Evolutionary conservation across 73 alveolate genomes (phyloP).

Genomic region (Tetrahymena borealis): DNA sequence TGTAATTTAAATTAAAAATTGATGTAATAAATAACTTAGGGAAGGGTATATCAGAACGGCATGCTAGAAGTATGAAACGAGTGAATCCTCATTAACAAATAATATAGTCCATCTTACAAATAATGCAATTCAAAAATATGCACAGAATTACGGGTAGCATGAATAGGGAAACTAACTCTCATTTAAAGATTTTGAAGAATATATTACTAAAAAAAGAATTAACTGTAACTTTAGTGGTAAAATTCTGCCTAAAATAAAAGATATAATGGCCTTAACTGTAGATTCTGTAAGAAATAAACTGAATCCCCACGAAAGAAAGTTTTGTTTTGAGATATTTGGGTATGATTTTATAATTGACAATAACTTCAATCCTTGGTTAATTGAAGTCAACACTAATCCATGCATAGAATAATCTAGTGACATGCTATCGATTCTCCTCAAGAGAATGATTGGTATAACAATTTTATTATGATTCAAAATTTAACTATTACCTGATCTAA

Average conservation of each 20-base stretch:
- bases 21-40: background rate
- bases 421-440: background rate
- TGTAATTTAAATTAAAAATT: background rate
- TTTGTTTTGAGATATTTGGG: slow-evolving; percentile 77
- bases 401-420: slow-evolving; percentile 55
- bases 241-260: slow-evolving; percentile 50
- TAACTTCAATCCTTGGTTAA: slow-evolving; percentile 65
- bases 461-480: too few species aligned
- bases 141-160: slow-evolving; percentile 76
- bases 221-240: slow-evolving; percentile 27
- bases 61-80: slow-evolving; percentile 61
- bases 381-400: slow-evolving; percentile 83
- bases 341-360: slow-evolving; percentile 78
- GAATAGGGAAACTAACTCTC: slow-evolving; percentile 88
- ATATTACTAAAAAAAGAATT: slow-evolving; percentile 30
- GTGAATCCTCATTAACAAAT: slow-evolving; percentile 56
- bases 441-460: background rate
- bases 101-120: slow-evolving; percentile 88
- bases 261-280: slow-evolving; percentile 40
- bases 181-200: slow-evolving; percentile 36
- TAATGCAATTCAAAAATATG: slow-evolving; percentile 83
- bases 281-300: slow-evolving; percentile 38
- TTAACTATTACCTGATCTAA: too few species aligned
- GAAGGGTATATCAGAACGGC: slow-evolving; percentile 84
- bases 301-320: slow-evolving; percentile 58